These are phyloP conservation scores for Pleoardoris graminearum DNA, from an alignment of 2,329 filamentous ascomycete species.

Conservation along the genomic window DNA sequence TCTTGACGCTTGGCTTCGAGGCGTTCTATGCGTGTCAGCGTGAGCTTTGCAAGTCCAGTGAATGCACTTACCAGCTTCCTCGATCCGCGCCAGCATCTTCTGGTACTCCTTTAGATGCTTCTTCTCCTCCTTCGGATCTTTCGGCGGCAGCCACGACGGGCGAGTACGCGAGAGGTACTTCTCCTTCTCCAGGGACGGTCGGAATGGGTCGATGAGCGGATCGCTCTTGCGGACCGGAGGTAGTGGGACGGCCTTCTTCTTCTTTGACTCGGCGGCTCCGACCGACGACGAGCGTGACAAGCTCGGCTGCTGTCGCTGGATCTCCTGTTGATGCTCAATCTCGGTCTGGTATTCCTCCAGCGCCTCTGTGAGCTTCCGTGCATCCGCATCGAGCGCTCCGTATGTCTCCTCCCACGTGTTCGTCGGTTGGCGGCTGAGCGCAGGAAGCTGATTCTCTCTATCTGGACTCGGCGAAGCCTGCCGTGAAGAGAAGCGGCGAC, in stretches of 20 bases:
- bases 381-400: slow-evolving; percentile 70
- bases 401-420: slow-evolving; percentile 76
- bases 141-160: slow-evolving; percentile 83
- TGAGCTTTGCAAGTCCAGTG: neutral
- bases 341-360: slow-evolving; percentile 78
- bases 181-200: slow-evolving; percentile 84
- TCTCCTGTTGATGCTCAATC: slow-evolving; percentile 55
- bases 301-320: slow-evolving; percentile 54
- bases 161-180: slow-evolving; percentile 76
- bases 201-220: slow-evolving; percentile 82
- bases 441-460: slow-evolving; percentile 26
- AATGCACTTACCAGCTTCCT: slow-evolving; percentile 56
- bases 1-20: slow-evolving; percentile 47
- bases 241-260: slow-evolving; percentile 58
- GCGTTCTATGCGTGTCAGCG: slow-evolving; percentile 33
- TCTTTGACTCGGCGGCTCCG: slow-evolving; percentile 46
- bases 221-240: slow-evolving; percentile 73
- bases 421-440: slow-evolving; percentile 56
- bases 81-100: slow-evolving; percentile 72
- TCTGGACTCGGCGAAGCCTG: slow-evolving; percentile 25
- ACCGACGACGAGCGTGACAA: slow-evolving; percentile 38
- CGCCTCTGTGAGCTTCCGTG: slow-evolving; percentile 74
- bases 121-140: slow-evolving; percentile 87
- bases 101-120: slow-evolving; percentile 85
- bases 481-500: slow-evolving; percentile 22